These are phyloP conservation scores for Boletus hoseneyae DNA, from an alignment of 1,284 basidiomycete genomes.

Conservation along the genomic window DNA sequence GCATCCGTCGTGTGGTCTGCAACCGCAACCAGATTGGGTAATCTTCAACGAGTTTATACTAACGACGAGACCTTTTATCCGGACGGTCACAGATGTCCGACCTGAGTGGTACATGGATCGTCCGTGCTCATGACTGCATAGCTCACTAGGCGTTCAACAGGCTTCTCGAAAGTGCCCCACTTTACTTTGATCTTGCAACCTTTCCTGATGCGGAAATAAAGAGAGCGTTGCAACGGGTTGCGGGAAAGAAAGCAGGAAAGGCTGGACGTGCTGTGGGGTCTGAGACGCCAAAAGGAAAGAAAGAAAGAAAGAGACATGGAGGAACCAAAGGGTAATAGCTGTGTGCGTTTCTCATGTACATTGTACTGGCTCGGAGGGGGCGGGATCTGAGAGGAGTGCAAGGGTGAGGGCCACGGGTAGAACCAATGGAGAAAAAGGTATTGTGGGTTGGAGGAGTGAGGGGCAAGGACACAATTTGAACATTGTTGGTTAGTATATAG, in stretches of 20 bases:
- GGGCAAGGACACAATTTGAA: no score
- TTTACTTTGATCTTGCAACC: constrained; percentile 71
- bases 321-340: no score
- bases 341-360: background rate
- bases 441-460: no score
- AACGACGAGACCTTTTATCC: constrained; percentile 86
- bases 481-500: no score
- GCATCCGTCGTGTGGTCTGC: constrained; percentile 91
- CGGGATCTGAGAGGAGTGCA: no score
- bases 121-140: no score
- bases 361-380: no score
- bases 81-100: constrained; percentile 87
- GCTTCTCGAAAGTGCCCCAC: constrained; percentile 79
- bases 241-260: constrained; percentile 41
- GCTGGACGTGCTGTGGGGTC: constrained; percentile 16
- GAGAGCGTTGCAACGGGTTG: constrained; percentile 53
- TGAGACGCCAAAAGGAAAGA: constrained; percentile 21
- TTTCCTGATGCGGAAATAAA: constrained; percentile 78
- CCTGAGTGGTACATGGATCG: constrained; percentile 73
- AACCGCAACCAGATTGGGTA: constrained; percentile 93
- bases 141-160: constrained; percentile 34
- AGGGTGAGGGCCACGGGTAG: no score
- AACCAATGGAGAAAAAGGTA: no score
- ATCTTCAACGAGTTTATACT: constrained; percentile 98
- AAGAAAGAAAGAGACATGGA: background rate